Conservation (phyloP, 2,329 filamentous ascomycete species). For the Diaporthe citriasiana region DNA sequence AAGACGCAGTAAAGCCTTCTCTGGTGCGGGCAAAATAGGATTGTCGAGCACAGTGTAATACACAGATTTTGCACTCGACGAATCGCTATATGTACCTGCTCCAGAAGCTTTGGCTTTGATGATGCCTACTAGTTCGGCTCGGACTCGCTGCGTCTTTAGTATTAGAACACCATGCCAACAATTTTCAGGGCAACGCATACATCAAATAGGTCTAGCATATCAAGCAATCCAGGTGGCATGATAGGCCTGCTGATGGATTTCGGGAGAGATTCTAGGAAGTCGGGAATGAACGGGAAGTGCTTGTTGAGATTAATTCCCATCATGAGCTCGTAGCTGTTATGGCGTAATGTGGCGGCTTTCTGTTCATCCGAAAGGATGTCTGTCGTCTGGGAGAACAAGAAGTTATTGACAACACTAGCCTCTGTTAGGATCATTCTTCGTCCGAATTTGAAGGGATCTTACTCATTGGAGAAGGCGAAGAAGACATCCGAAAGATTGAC, state of each 20-base stretch:
- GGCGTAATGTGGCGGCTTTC: conserved; percentile 29
- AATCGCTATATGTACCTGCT: conserved; percentile 19
- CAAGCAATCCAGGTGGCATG: conserved; percentile 32
- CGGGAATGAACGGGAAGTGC: conserved; percentile 28
- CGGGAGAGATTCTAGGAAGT: conserved; percentile 30
- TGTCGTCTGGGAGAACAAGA: conserved; percentile 24
- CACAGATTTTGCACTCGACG: conserved; percentile 23
- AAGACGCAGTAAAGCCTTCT: conserved; percentile 31
- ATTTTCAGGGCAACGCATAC: conserved; percentile 16
- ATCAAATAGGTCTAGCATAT: conserved; percentile 34
- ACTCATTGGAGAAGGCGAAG: conserved; percentile 34
- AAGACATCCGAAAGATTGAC: conserved; percentile 35
- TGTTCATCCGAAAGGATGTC: conserved; percentile 27
- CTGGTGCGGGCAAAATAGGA: conserved; percentile 17
- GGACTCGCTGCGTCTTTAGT: conserved; percentile 30
- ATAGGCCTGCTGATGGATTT: conserved; percentile 34
- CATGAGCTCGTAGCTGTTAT: conserved; percentile 33
- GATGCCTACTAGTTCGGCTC: conserved; percentile 30
- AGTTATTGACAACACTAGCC: conserved; percentile 22
- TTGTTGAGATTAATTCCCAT: conserved; percentile 29
- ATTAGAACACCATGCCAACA: conserved; percentile 18
- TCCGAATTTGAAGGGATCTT: conserved; percentile 10
- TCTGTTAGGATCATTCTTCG: conserved; percentile 28
- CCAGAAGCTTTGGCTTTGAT: conserved; percentile 31
- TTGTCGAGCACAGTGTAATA: conserved; percentile 30